These are phyloP conservation scores for Leishmania tropica DNA, from an alignment of 208 protist genomes.

Conservation along the genomic window DNA sequence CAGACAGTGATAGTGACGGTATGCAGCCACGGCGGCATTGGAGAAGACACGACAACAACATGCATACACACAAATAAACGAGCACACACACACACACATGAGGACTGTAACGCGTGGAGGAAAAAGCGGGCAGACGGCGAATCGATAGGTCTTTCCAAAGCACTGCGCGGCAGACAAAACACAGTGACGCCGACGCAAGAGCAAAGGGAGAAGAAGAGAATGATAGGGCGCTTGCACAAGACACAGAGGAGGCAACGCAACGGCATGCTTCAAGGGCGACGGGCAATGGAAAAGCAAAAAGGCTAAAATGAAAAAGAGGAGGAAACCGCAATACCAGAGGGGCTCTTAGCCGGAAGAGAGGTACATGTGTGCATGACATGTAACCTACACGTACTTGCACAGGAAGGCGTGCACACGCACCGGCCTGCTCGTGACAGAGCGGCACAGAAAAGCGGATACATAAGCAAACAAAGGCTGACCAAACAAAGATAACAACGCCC, in stretches of 20 bases:
- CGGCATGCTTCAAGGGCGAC: not conserved
- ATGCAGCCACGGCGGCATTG: no score
- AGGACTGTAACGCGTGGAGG: no score
- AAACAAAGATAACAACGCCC: not conserved
- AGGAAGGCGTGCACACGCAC: not conserved
- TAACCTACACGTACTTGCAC: not conserved
- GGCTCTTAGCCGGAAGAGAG: not conserved
- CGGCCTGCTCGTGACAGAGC: no score
- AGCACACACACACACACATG: no score
- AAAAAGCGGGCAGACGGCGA: not conserved
- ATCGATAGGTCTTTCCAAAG: not conserved
- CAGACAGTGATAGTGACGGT: no score
- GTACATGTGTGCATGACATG: no score
- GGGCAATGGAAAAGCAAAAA: not conserved
- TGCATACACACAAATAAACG: no score
- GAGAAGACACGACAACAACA: no score
- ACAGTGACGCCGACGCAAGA: not conserved
- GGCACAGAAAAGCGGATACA: no score
- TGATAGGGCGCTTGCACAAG: no score
- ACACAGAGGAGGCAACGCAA: not conserved
- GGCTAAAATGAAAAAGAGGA: not conserved
- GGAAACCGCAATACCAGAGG: not conserved
- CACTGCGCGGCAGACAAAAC: not conserved
- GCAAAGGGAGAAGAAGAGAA: not conserved
- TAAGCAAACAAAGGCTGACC: no score